Conservation (phyloP, 768 basidiomycete species). For the Agrocybe praecox region DNA sequence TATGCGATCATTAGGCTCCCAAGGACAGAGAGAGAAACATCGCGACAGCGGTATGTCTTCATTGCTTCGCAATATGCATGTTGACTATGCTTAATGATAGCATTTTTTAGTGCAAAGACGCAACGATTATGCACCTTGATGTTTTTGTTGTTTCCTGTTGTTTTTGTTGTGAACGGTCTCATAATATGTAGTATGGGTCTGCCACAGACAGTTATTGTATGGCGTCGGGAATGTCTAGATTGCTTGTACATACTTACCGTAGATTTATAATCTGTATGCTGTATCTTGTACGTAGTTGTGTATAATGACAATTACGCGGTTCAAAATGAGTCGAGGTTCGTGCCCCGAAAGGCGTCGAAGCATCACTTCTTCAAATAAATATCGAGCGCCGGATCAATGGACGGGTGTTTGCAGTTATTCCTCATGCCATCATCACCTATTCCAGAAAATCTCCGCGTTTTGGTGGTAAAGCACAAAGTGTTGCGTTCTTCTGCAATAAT, state of each 20-base stretch:
- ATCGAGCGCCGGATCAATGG: background rate
- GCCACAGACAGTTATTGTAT: too few relatives aligned
- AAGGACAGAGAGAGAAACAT: background rate
- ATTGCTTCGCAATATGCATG: too few relatives aligned
- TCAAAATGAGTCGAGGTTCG: background rate
- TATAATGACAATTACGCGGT: background rate
- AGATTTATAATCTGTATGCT: background rate
- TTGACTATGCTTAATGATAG: too few relatives aligned
- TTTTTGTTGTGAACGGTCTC: too few relatives aligned
- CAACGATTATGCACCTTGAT: too few relatives aligned
- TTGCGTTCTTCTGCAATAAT: conserved; percentile 25
- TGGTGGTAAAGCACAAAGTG: background rate
- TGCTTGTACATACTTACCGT: too few relatives aligned
- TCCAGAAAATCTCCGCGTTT: background rate
- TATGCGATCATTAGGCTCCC: conserved; percentile 22
- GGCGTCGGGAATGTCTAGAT: too few relatives aligned
- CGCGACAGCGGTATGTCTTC: background rate
- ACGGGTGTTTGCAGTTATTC: too few relatives aligned
- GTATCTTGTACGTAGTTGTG: background rate
- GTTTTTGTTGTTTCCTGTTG: too few relatives aligned
- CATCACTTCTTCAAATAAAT: background rate
- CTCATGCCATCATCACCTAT: background rate
- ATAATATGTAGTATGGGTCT: too few relatives aligned
- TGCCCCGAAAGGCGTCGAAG: too few relatives aligned
- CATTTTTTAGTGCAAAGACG: too few relatives aligned